phyloP scores from a whole-genome alignment of 192 early-diverging fungal genomes.

The Coemansia sp. region DNA sequence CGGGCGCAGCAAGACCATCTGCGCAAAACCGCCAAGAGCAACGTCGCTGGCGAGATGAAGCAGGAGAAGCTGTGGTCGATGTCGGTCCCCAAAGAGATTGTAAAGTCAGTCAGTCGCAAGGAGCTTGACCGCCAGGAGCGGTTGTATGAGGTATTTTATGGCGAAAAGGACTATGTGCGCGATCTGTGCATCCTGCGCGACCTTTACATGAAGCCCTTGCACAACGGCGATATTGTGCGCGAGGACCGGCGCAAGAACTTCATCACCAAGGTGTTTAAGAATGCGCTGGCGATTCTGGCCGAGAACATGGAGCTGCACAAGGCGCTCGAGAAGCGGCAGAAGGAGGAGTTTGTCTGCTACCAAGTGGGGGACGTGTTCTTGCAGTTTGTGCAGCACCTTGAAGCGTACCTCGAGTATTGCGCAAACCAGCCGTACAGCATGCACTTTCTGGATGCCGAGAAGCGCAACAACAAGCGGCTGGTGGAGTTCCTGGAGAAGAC shows the following conservation, averaged over 20 bases:
- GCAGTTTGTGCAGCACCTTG: conserved; percentile 65
- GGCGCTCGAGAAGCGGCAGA: conserved; percentile 65
- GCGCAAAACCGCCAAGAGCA: conserved; percentile 52
- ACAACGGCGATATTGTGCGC: conserved; percentile 65
- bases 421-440: conserved; percentile 81
- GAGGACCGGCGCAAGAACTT: conserved; percentile 65
- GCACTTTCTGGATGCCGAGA: conserved; percentile 80
- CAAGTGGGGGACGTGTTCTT: conserved; percentile 86
- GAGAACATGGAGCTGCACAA: conserved; percentile 63
- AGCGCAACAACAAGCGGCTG: conserved; percentile 63
- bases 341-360: conserved; percentile 67
- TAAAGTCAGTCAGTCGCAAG: conserved; percentile 64
- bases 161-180: conserved; percentile 87
- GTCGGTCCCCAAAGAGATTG: conserved; percentile 72
- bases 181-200: conserved; percentile 80
- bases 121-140: conserved; percentile 91
- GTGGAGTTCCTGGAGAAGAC: conserved; percentile 78
- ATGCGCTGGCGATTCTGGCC: conserved; percentile 64
- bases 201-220: conserved; percentile 69
- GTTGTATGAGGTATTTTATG: conserved; percentile 90
- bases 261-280: conserved; percentile 77
- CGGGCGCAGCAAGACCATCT: conserved; percentile 50
- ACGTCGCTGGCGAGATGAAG: conserved; percentile 55
- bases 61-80: conserved; percentile 80
- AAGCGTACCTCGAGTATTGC: conserved; percentile 84